These are phyloP conservation scores for Aureobasidium lini DNA, from an alignment of 2,329 filamentous ascomycete genomes.

Conservation along the genomic window DNA sequence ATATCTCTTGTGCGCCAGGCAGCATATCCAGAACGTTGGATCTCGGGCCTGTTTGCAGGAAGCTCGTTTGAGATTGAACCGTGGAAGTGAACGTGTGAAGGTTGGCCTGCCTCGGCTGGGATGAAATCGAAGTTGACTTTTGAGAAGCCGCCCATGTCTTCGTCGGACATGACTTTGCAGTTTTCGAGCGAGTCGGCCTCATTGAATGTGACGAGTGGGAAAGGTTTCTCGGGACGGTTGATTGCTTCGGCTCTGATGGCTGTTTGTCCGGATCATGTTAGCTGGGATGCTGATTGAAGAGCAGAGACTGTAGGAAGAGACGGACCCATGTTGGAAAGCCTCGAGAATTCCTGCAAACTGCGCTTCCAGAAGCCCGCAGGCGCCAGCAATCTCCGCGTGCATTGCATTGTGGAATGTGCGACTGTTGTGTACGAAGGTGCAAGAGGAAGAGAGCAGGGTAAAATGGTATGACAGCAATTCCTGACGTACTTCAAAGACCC, in stretches of 20 bases:
- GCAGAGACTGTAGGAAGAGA: slow-evolving; percentile 7
- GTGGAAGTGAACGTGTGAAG: slow-evolving; percentile 71
- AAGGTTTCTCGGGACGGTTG: slow-evolving; percentile 56
- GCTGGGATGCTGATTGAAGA: slow-evolving; percentile 18
- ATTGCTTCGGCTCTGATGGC: slow-evolving; percentile 64
- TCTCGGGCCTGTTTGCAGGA: slow-evolving; percentile 62
- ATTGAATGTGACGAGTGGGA: slow-evolving; percentile 58
- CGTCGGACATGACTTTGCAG: slow-evolving; percentile 67
- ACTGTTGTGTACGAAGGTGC: neutral
- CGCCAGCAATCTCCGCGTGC: slow-evolving; percentile 28
- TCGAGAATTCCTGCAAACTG: slow-evolving; percentile 52
- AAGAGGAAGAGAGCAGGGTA: neutral
- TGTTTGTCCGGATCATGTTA: slow-evolving; percentile 28
- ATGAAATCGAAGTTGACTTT: slow-evolving; percentile 63
- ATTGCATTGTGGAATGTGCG: slow-evolving; percentile 26
- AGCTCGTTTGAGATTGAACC: slow-evolving; percentile 82
- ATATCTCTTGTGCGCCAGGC: slow-evolving; percentile 81
- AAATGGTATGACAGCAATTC: neutral
- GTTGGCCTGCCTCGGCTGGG: slow-evolving; percentile 37
- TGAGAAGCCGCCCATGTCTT: slow-evolving; percentile 79
- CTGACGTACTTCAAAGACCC: neutral
- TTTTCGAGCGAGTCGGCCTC: slow-evolving; percentile 33
- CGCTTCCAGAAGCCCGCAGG: slow-evolving; percentile 48
- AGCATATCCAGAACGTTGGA: slow-evolving; percentile 78
- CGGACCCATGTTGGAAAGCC: slow-evolving; percentile 48